Evolutionary conservation across 225 moss, liverwort and hornwort genomes (phyloP), one percentile per base, ranked within the genome.

Genomic region (Lunularia cruciata): DNA sequence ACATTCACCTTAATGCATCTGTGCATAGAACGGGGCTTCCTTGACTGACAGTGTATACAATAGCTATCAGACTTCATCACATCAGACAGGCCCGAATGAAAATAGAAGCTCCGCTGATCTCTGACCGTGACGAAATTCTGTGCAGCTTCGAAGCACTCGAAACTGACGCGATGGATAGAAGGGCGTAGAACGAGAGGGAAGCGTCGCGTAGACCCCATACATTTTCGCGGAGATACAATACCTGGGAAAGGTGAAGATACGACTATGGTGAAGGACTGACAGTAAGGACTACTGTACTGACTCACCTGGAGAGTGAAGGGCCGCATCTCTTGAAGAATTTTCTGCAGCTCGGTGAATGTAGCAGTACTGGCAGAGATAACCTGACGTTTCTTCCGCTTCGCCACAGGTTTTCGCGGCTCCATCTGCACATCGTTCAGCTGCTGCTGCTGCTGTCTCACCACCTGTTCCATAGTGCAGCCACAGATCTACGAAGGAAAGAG

Each of bases 281-380:
- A 15, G 7, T 56, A 27, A 31, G 28, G 47, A 26, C n/a, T n/a
- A n/a, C n/a, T n/a, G n/a, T n/a, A n/a, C 0, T 30, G 27, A n/a
- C 26, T 69, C 31, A 69, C 69, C 64, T 73, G 73, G 22, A 73
- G 73, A 19, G 73, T 73, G 65, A 43, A 63, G 16, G 73, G 73
- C n/a, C 73, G 73, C 73, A 73, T 73, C 42, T 73, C 73, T 37
- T 73, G 73, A 16, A 73, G 73, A 34, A 73, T 53, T 55, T 73
- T 64, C 18, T 63, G 73, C 39, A 73, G 28, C 55, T 73, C 73
- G 6, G 54, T 73, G 64, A 73, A 73, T 25, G 73, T 73, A n/a
- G 61, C 71, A 25, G 71, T 62, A 51, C 61, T 72, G 33, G 71
- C 71, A 22, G 61, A 61, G 3, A 72, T 72, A 19, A 72, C 36